phyloP scores from a whole-genome alignment of 2,329 filamentous ascomycete species.

The Coccinonectria pachysandricola region DNA sequence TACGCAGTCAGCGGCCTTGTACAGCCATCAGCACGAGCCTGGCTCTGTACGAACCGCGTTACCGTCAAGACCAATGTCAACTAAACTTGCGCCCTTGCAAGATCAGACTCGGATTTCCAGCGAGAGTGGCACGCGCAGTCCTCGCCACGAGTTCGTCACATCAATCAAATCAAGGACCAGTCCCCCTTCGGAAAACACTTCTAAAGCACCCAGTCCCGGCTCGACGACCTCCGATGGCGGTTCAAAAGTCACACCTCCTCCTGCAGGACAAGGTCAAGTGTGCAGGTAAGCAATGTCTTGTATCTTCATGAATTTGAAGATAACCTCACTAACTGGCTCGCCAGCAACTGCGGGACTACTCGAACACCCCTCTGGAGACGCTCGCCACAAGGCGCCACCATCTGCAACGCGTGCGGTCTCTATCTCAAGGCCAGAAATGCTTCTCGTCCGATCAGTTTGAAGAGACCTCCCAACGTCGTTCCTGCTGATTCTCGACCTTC shows the following conservation, averaged over 20 bases:
- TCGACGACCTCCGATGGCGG: constrained; percentile 12
- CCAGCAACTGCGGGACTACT: constrained; percentile 88
- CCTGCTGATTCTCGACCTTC: constrained; percentile 30
- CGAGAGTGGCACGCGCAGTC: constrained; percentile 13
- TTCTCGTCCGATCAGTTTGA: constrained; percentile 79
- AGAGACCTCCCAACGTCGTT: constrained; percentile 55
- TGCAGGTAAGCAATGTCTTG: constrained; percentile 47
- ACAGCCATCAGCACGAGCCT: constrained; percentile 22
- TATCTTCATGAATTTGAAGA: background rate
- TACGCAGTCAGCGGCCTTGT: constrained; percentile 14
- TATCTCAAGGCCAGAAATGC: constrained; percentile 92
- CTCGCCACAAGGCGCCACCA: constrained; percentile 84
- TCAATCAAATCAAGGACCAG: constrained; percentile 19
- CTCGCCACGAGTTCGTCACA: constrained; percentile 12
- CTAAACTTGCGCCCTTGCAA: constrained; percentile 15
- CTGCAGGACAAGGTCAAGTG: constrained; percentile 46
- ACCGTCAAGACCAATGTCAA: constrained; percentile 27
- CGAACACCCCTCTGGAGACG: constrained; percentile 90
- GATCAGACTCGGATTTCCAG: constrained; percentile 14
- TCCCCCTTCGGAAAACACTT: constrained; percentile 13
- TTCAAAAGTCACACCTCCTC: constrained; percentile 12
- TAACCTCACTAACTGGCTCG: constrained; percentile 2
- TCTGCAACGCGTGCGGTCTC: constrained; percentile 94
- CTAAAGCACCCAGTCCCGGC: constrained; percentile 21
- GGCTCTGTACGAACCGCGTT: constrained; percentile 25